Evolutionary conservation across 1,284 basidiomycete species (phyloP), one percentile per base, ranked within the genome.

Genomic region (Meira miltonrushii): DNA sequence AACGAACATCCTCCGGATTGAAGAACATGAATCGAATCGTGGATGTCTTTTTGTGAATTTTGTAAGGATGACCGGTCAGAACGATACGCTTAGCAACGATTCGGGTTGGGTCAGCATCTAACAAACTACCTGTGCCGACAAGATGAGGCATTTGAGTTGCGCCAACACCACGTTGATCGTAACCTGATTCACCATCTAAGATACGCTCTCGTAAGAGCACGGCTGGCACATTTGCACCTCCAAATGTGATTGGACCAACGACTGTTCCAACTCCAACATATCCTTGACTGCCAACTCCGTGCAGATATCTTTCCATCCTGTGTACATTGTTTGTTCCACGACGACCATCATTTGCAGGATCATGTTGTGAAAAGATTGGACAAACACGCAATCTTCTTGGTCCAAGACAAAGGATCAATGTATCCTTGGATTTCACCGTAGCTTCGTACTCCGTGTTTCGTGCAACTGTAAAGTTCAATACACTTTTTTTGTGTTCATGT

Each of bases 11-110:
- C 55, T 92, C 91, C 85, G 77, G 87, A 79, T 94, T 89, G 84
- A 98, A 97, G 82, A 98, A 96, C 91, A 99, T 92, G 82, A 96
- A 98, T 50, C 94, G 87, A 69, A 98, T 88, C 5, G 94, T 98
- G 0, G 92, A 93, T 1, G 90, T 94, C 82, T 92, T 94, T 78
- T 93, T 93, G 83, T 98, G 94, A 4, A 97, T 87, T 78, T 94
- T 95, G 86, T 91, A 92, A 0, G 94, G 94, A 79, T 96, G 92
- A 0, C 94, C 94, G 0, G 92, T 92, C 28, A 99, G 83, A 61
- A 97, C 83, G 77, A 95, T 86, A 19, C 93, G 86, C 79, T 99
- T 98, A 51, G 91, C 87, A 62, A 94, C 85, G 78, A 97, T 85
- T 7, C 95, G 85, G 0, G 90, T 92, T 13, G 94, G 91, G 78